Percentiles rank a stretch among this genome's conserved stretches.
Evolutionary conservation across 2,329 filamentous ascomycete genomes (phyloP).

Genomic region (Incumbomyces delicatus): DNA sequence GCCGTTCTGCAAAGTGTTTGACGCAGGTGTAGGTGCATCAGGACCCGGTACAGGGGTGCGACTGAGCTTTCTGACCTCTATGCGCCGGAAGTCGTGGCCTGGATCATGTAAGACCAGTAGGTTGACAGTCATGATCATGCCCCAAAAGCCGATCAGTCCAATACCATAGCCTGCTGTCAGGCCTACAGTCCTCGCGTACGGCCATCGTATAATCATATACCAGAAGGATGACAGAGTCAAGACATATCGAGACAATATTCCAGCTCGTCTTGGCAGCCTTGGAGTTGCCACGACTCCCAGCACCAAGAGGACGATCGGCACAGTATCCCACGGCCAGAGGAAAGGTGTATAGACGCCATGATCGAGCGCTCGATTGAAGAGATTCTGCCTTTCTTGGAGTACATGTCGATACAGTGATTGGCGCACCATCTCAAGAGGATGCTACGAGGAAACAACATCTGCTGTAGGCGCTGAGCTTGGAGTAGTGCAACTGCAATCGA

Average conservation of each 20-base stretch:
- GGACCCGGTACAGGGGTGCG: background rate
- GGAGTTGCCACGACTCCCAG: conserved; percentile 14
- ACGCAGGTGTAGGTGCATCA: background rate
- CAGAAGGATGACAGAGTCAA: background rate
- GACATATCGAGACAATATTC: background rate
- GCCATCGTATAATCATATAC: background rate
- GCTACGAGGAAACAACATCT: no score
- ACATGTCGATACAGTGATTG: conserved; percentile 33
- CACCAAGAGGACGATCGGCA: conserved; percentile 16
- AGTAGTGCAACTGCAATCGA: no score
- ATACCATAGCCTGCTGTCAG: conserved; percentile 46
- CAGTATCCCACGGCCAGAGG: conserved; percentile 19
- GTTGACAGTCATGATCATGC: conserved; percentile 42
- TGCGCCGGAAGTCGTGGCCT: conserved; percentile 25
- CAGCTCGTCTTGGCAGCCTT: conserved; percentile 4
- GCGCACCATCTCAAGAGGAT: background rate
- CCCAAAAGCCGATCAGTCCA: conserved; percentile 46
- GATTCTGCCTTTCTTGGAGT: conserved; percentile 13
- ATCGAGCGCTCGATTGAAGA: conserved; percentile 13
- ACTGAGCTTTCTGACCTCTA: background rate
- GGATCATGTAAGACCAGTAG: conserved; percentile 48
- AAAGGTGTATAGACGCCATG: conserved; percentile 16
- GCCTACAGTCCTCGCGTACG: conserved; percentile 32
- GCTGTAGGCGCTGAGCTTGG: no score
- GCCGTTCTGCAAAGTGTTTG: conserved; percentile 1